phyloP scores from a whole-genome alignment of 192 early-diverging fungal species.

The Mortierella alpina region DNA sequence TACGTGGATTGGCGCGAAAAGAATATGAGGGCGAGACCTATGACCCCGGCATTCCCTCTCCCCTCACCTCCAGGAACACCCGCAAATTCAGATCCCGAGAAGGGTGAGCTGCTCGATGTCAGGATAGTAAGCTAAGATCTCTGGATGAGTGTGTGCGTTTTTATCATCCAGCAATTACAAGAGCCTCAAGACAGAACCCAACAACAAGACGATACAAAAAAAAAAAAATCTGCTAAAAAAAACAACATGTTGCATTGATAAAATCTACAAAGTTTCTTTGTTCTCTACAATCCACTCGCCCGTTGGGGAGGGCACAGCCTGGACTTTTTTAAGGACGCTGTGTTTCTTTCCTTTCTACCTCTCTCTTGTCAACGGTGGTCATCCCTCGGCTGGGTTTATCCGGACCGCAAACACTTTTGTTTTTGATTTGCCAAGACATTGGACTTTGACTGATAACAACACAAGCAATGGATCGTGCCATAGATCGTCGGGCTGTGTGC shows the following conservation, averaged over 20 bases:
- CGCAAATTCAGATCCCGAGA: constrained; percentile 25
- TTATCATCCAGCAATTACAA: not conserved
- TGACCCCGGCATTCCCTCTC: constrained; percentile 39
- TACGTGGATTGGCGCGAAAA: constrained; percentile 44
- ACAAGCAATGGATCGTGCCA: not conserved
- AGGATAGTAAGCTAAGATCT: constrained; percentile 17
- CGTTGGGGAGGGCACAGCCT: too few relatives aligned
- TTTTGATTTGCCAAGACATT: too few relatives aligned
- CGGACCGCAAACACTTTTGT: too few relatives aligned
- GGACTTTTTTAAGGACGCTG: too few relatives aligned
- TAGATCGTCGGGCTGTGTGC: not conserved
- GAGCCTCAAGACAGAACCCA: not conserved
- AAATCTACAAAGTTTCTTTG: not conserved
- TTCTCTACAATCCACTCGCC: too few relatives aligned
- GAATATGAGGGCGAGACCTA: constrained; percentile 35
- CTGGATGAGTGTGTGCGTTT: too few relatives aligned
- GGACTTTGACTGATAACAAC: not conserved
- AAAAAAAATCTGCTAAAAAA: not conserved
- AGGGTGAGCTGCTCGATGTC: constrained; percentile 45
- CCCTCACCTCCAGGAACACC: constrained; percentile 25
- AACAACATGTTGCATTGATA: not conserved
- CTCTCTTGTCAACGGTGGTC: too few relatives aligned
- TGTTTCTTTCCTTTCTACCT: too few relatives aligned
- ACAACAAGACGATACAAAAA: not conserved
- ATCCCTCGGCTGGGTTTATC: too few relatives aligned